Percentiles rank a stretch among this genome's conserved stretches.
These are phyloP conservation scores for Citrus australasica DNA, from an alignment of 345 rosid species.

Conservation along the genomic window DNA sequence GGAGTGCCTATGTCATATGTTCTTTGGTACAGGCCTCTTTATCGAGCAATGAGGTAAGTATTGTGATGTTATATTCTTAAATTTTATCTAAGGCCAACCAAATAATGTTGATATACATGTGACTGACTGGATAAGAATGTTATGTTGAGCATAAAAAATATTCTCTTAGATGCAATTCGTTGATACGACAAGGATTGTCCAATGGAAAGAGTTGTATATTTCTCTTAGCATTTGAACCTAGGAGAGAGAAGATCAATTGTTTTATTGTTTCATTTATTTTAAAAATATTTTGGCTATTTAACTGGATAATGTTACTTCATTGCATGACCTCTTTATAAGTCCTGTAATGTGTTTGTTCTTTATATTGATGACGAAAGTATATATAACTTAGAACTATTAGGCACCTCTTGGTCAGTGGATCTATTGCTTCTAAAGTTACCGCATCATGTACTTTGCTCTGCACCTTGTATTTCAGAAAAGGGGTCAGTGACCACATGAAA, in stretches of 20 bases:
- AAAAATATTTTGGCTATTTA: not conserved
- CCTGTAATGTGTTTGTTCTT: not conserved
- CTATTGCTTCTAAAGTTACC: not conserved
- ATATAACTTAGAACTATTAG: not conserved
- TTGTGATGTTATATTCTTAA: not conserved
- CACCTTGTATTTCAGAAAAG: no score
- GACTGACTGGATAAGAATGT: not conserved
- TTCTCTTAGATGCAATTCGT: not conserved
- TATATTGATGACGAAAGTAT: not conserved
- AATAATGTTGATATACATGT: not conserved
- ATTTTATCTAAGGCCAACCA: not conserved
- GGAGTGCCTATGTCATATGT: constrained; percentile 91
- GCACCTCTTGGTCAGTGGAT: not conserved
- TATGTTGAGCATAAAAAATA: not conserved
- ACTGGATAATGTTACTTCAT: not conserved
- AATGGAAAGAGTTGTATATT: not conserved
- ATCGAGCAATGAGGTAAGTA: constrained; percentile 88
- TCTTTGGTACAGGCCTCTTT: constrained; percentile 96
- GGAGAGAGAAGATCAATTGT: not conserved
- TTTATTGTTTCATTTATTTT: not conserved
- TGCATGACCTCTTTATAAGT: not conserved
- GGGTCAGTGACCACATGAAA: no score
- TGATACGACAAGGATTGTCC: not conserved
- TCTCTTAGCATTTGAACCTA: not conserved
- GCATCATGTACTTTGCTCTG: no score